Conservation (phyloP, 1,284 basidiomycete species). For the Ceratobasidium sp. region DNA sequence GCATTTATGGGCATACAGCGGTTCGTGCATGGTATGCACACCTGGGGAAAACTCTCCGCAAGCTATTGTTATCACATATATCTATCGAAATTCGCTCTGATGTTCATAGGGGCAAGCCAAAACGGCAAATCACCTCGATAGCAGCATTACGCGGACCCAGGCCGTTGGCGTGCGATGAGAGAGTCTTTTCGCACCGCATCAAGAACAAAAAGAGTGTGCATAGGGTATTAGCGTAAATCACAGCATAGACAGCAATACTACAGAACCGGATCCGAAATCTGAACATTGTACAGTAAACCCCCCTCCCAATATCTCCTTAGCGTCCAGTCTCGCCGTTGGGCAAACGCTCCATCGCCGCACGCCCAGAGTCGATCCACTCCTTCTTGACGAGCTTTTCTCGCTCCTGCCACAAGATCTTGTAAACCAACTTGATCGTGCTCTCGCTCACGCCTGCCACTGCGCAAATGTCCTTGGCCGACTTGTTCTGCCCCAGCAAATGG, state of each 20-base stretch:
- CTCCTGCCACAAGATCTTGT: conserved; percentile 70
- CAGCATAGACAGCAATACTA: conserved; percentile 15
- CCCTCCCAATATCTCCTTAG: too few relatives aligned
- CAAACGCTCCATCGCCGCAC: conserved; percentile 63
- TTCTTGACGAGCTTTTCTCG: conserved; percentile 78
- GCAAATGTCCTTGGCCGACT: conserved; percentile 85
- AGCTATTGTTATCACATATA: too few relatives aligned
- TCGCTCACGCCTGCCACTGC: conserved; percentile 97
- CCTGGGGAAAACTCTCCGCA: too few relatives aligned
- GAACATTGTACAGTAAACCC: too few relatives aligned
- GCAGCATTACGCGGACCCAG: too few relatives aligned
- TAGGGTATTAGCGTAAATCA: conserved; percentile 15
- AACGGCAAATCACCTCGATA: too few relatives aligned
- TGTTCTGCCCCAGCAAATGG: conserved; percentile 75
- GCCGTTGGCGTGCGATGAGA: too few relatives aligned
- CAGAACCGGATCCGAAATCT: not conserved
- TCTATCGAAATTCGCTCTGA: too few relatives aligned
- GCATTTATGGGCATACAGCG: too few relatives aligned
- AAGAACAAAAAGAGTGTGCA: conserved; percentile 10
- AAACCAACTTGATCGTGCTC: conserved; percentile 91
- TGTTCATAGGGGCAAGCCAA: too few relatives aligned
- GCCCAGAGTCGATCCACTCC: conserved; percentile 80
- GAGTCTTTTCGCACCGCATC: too few relatives aligned
- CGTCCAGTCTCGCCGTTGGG: conserved; percentile 44
- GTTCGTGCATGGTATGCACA: too few relatives aligned